phyloP scores from a whole-genome alignment of 352 stramenopile species.

The Globisporangium yorkense region DNA sequence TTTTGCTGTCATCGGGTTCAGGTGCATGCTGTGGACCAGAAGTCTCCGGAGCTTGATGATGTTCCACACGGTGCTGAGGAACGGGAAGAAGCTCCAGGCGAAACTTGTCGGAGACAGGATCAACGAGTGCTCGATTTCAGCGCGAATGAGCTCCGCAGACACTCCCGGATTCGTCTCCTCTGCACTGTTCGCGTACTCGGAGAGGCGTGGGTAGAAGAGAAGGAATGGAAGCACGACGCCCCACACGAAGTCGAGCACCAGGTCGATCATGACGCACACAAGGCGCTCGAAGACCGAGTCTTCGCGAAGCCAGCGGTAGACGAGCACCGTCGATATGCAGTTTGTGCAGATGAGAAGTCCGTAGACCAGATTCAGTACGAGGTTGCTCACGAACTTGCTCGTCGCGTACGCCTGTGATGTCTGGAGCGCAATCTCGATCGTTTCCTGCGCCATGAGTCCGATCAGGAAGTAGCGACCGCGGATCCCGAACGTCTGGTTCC shows the following conservation, averaged over 20 bases:
- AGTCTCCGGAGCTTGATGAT: conserved; percentile 6
- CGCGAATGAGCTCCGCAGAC: conserved; percentile 5
- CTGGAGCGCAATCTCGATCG: conserved; percentile 5
- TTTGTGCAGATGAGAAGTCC: conserved; percentile 8
- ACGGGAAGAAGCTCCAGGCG: conserved; percentile 9
- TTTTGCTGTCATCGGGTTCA: background rate
- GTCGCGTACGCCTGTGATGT: conserved; percentile 6
- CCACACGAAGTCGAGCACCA: conserved; percentile 12
- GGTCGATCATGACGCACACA: conserved; percentile 8
- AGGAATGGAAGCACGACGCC: conserved; percentile 5
- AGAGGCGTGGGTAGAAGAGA: conserved; percentile 7
- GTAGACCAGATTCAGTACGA: conserved; percentile 10
- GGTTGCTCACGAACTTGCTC: conserved; percentile 12
- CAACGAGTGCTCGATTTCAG: conserved; percentile 9
- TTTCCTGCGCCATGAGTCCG: conserved; percentile 7
- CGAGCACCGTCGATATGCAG: conserved; percentile 8
- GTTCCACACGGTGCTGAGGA: conserved; percentile 8
- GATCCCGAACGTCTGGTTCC: conserved; percentile 6
- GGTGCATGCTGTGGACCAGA: background rate
- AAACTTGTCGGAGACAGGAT: conserved; percentile 3
- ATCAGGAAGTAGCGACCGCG: conserved; percentile 8
- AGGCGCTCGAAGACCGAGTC: conserved; percentile 7
- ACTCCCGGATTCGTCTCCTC: background rate
- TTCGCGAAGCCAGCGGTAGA: conserved; percentile 2
- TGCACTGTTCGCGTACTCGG: conserved; percentile 3